Percentiles rank a stretch among this genome's conserved stretches.
Conservation (phyloP, 768 basidiomycete genomes). For the Leccinum variicolor region DNA sequence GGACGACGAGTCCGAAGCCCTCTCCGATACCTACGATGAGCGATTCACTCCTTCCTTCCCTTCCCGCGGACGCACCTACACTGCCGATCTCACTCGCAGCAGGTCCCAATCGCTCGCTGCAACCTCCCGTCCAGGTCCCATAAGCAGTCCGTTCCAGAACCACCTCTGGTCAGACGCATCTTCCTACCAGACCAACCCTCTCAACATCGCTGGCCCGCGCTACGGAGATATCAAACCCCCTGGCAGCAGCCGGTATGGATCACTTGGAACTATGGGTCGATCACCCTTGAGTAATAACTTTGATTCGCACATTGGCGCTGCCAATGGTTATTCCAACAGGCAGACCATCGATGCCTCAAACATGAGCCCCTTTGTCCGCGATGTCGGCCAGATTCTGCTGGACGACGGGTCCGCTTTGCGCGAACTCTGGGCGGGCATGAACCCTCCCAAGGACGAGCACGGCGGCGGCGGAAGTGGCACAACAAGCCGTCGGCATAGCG, state of each 20-base stretch:
- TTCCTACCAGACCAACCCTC: slow-evolving; percentile 48
- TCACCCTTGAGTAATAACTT: slow-evolving; percentile 52
- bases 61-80: slow-evolving; percentile 56
- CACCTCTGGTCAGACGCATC: slow-evolving; percentile 56
- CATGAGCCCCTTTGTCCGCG: slow-evolving; percentile 82
- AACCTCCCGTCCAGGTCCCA: slow-evolving; percentile 46
- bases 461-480: slow-evolving; percentile 75
- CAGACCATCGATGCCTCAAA: slow-evolving; percentile 61
- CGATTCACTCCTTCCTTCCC: slow-evolving; percentile 43
- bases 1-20: slow-evolving; percentile 70
- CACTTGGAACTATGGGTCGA: slow-evolving; percentile 52
- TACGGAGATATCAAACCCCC: slow-evolving; percentile 66
- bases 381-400: slow-evolving; percentile 73
- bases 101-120: slow-evolving; percentile 76
- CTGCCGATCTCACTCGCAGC: slow-evolving; percentile 64
- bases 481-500: slow-evolving; percentile 79
- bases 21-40: slow-evolving; percentile 64
- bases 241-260: slow-evolving; percentile 60
- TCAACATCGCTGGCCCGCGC: slow-evolving; percentile 50
- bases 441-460: slow-evolving; percentile 60
- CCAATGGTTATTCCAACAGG: slow-evolving; percentile 45
- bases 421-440: slow-evolving; percentile 73
- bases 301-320: slow-evolving; percentile 45
- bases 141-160: slow-evolving; percentile 47
- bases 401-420: slow-evolving; percentile 72